Conservation (phyloP, 192 early-diverging fungal genomes). For the Coemansia sp. region DNA sequence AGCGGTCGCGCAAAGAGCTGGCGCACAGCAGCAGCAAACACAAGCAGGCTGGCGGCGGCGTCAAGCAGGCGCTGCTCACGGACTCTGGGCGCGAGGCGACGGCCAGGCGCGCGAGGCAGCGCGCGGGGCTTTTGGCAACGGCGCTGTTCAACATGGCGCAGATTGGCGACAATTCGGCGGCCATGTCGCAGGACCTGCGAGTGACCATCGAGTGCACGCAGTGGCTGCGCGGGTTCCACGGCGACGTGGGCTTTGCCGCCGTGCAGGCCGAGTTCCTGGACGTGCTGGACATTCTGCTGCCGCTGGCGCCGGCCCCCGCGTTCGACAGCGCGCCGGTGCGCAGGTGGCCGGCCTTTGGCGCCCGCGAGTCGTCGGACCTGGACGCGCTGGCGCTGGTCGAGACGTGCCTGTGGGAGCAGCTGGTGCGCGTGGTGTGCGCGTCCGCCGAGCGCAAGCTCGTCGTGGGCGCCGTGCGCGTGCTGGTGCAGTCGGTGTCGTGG, state of each 20-base stretch:
- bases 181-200: constrained; percentile 49
- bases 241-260: constrained; percentile 6
- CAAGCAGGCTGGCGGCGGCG: background rate
- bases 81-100: constrained; percentile 28
- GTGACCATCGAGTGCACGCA: constrained; percentile 39
- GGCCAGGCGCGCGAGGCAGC: constrained; percentile 21
- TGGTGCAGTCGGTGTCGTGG: constrained; percentile 51
- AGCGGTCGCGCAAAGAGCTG: constrained; percentile 34
- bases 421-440: constrained; percentile 29
- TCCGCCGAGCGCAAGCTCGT: constrained; percentile 48
- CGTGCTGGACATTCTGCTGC: constrained; percentile 43
- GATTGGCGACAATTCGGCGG: constrained; percentile 41
- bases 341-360: constrained; percentile 33
- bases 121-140: constrained; percentile 36
- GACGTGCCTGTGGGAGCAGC: constrained; percentile 53
- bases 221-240: constrained; percentile 32
- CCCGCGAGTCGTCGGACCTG: constrained; percentile 18
- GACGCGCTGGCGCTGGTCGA: constrained; percentile 45
- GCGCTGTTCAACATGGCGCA: constrained; percentile 48
- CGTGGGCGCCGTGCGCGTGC: constrained; percentile 36
- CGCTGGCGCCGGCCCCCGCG: constrained; percentile 31
- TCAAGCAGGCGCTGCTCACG: constrained; percentile 12
- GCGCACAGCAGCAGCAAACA: background rate
- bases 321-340: constrained; percentile 25
- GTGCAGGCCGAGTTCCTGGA: constrained; percentile 41